Conservation (phyloP, 805 yeast genomes). For the Yarrowia porcina region DNA sequence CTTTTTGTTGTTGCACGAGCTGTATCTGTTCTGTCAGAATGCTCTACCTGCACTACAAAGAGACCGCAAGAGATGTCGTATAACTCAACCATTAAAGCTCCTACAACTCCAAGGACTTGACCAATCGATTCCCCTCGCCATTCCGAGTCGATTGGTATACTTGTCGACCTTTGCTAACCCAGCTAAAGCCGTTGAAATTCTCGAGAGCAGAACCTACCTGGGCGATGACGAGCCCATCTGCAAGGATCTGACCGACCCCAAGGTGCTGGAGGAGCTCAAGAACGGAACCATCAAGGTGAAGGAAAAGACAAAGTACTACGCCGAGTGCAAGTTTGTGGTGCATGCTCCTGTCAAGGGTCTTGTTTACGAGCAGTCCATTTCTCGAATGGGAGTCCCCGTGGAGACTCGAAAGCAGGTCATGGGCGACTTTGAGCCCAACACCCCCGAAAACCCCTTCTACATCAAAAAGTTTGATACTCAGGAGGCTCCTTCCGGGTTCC, state of each 20-base stretch:
- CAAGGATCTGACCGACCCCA: constrained; percentile 62
- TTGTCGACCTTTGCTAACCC: background rate
- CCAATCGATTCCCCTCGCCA: no score
- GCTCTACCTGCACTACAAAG: no score
- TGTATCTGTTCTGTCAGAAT: no score
- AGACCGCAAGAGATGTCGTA: no score
- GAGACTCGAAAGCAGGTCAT: constrained; percentile 83
- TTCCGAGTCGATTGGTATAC: no score
- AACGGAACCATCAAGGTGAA: constrained; percentile 71
- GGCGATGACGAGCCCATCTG: constrained; percentile 68
- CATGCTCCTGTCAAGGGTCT: constrained; percentile 91
- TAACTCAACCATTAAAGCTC: no score
- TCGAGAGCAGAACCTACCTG: constrained; percentile 68
- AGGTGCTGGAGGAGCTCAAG: constrained; percentile 54
- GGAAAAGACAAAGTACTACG: constrained; percentile 70
- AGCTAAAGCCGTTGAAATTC: constrained; percentile 54
- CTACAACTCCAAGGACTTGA: no score
- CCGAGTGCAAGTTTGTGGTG: constrained; percentile 72
- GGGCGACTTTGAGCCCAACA: constrained; percentile 89
- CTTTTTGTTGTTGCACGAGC: no score
- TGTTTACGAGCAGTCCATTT: constrained; percentile 77
- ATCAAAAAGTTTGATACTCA: constrained; percentile 58
- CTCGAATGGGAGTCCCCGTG: constrained; percentile 82
- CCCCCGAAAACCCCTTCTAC: constrained; percentile 73
- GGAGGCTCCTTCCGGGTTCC: constrained; percentile 87